Evolutionary conservation across 805 yeast species (phyloP).

Genomic region (Monosporozyma servazzii): DNA sequence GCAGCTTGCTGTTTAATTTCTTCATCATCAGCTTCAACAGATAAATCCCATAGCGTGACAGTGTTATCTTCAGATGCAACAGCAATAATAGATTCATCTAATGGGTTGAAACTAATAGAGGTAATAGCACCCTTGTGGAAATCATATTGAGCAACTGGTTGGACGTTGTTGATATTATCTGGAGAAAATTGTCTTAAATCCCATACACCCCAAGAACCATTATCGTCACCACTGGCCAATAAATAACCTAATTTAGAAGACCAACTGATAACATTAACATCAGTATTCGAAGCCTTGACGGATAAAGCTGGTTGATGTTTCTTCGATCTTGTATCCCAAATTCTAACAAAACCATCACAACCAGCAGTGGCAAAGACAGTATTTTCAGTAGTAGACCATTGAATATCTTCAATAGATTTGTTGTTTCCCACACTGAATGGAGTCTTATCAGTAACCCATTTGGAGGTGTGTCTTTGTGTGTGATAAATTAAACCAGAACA

Average conservation of each 20-base stretch:
- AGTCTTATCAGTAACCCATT: slow-evolving; percentile 79
- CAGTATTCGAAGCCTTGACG: slow-evolving; percentile 68
- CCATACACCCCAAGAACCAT: slow-evolving; percentile 97
- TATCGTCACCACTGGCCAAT: slow-evolving; percentile 93
- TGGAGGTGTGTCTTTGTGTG: slow-evolving; percentile 65
- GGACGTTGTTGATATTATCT: slow-evolving; percentile 31
- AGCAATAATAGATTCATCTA: slow-evolving; percentile 91
- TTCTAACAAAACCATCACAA: slow-evolving; percentile 65
- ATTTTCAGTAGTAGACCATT: slow-evolving; percentile 87
- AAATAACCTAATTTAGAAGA: slow-evolving; percentile 76
- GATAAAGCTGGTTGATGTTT: slow-evolving; percentile 86
- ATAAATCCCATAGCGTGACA: slow-evolving; percentile 94
- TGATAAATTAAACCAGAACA: slow-evolving; percentile 71
- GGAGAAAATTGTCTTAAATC: slow-evolving; percentile 80
- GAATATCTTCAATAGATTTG: slow-evolving; percentile 88
- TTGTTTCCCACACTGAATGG: slow-evolving; percentile 57
- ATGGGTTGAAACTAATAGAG: slow-evolving; percentile 86
- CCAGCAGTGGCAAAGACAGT: slow-evolving; percentile 96
- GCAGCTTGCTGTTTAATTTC: slow-evolving; percentile 80
- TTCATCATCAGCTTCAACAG: slow-evolving; percentile 98
- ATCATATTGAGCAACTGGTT: slow-evolving; percentile 89
- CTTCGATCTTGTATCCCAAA: slow-evolving; percentile 95
- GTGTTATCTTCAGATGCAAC: slow-evolving; percentile 96
- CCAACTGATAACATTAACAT: slow-evolving; percentile 95
- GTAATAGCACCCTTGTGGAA: slow-evolving; percentile 94